A percentile compares a stretch with the other conserved stretches of the same genome.
phyloP scores from a whole-genome alignment of 805 yeast genomes.

The Yamadazyma phyllophila region DNA sequence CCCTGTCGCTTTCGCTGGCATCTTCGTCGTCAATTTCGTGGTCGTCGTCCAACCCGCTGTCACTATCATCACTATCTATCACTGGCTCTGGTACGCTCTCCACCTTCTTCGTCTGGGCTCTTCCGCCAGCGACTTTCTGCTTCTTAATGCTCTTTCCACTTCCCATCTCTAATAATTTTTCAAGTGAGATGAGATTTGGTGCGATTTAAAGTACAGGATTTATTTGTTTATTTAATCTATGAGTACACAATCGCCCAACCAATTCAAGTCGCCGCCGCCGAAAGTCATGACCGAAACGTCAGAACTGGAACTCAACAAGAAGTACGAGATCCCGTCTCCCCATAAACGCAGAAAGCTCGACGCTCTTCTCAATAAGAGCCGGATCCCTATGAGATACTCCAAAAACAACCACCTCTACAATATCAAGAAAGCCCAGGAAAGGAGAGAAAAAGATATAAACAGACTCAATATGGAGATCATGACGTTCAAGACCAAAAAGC shows the following conservation, averaged over 20 bases:
- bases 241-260: not conserved
- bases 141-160: constrained; percentile 2
- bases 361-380: constrained; percentile 3
- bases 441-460: constrained; percentile 17
- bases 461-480: constrained; percentile 19
- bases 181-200: not conserved
- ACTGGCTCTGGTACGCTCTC: not conserved
- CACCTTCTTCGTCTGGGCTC: not conserved
- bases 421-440: constrained; percentile 12
- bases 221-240: constrained; percentile 4
- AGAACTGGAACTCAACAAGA: not conserved
- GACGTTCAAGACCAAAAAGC: constrained; percentile 36
- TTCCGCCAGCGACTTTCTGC: not conserved
- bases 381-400: constrained; percentile 14
- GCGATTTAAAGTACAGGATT: constrained; percentile 2
- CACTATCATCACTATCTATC: constrained; percentile 2
- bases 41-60: constrained; percentile 12
- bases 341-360: constrained; percentile 7
- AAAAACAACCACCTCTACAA: constrained; percentile 15
- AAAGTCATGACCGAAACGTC: constrained; percentile 2
- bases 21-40: constrained; percentile 9
- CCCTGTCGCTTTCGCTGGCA: constrained; percentile 3
- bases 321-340: constrained; percentile 3
- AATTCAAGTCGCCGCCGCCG: not conserved
- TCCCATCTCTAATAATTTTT: constrained; percentile 1